These are phyloP conservation scores for Venturia effusa DNA, from an alignment of 2,329 filamentous ascomycete species.

Conservation along the genomic window DNA sequence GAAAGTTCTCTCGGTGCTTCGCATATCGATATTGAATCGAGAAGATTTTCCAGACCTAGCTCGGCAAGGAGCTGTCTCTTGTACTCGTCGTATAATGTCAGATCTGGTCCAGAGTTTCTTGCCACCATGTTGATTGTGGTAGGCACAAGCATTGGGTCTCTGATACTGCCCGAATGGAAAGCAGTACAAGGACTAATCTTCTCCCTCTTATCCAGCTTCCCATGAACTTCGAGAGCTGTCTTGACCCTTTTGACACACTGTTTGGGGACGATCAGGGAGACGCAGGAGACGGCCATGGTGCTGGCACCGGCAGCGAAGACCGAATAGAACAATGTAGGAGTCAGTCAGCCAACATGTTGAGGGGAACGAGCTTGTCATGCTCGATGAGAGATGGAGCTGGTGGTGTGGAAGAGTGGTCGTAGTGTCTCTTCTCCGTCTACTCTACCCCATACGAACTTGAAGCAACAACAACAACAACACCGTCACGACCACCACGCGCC, in stretches of 20 bases:
- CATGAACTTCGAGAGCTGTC: slow-evolving; percentile 22
- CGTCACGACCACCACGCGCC: too few species aligned
- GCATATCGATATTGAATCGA: background rate
- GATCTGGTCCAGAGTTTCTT: background rate
- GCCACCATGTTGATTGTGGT: slow-evolving; percentile 1
- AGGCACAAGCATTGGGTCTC: slow-evolving; percentile 3
- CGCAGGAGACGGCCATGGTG: background rate
- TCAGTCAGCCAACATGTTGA: background rate
- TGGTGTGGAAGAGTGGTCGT: background rate
- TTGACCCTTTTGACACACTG: slow-evolving; percentile 29
- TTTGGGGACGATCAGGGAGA: slow-evolving; percentile 19
- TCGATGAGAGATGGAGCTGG: background rate
- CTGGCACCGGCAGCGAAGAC: background rate
- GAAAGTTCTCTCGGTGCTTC: background rate
- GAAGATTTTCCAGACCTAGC: background rate
- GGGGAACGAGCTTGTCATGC: background rate
- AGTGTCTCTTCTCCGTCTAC: too few species aligned
- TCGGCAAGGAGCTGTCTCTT: background rate
- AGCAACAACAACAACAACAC: too few species aligned
- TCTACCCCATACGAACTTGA: too few species aligned
- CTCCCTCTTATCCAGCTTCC: slow-evolving; percentile 19
- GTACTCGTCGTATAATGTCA: background rate
- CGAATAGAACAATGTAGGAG: background rate
- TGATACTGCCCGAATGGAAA: background rate
- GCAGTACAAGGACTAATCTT: slow-evolving; percentile 19